Base-by-base conservation (phyloP, 176 grass and related monocot species). In the Musa acuminata region DNA sequence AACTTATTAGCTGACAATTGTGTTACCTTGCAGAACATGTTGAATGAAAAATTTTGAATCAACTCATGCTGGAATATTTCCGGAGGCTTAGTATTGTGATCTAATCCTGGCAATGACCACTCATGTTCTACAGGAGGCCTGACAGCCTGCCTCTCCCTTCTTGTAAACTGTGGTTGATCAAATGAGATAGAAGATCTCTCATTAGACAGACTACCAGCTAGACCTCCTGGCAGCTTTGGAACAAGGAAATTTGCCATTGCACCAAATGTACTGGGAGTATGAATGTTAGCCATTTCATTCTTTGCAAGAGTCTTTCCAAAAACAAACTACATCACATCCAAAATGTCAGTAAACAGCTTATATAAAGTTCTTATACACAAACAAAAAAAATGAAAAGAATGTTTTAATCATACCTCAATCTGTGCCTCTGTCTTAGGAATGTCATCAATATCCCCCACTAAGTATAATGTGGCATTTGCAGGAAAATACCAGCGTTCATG, bases 401-500 rank as follows among this genome's bases (percentile, higher is more conserved):
- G 13, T 52, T 29, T 75, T 70, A 77, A 13, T 74, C 70, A 55
- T 84, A 84, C 90, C 84, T 89, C 90, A 81, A 98, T 93, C 77
- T 93, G 88, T 43, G 66, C 52, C 53, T 87, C 77, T n/a, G 79
- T 87, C 80, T 85, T 92, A 68, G 88, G 77, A 80, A 98, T 87
- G 74, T 90, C 76, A 77, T 89, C 78, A 27, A 98, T 91, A 71
- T 98, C 95, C 54, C 95, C 95, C 29, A 98, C 95, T 13, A 98
- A 88, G 71, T 98, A 98, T 43, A 98, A 83, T 79, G 95, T 98
- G 16, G 90, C 95, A 89, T 98, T 98, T 67, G 90, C 95, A 80
- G 95, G 95, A 74, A 93, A 98, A 72, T 98, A 98, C 95, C 95
- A 98, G 60, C 84, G 84, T 82, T 98, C 95, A 62, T 98, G 95